phyloP scores from a whole-genome alignment of 345 rosid genomes.

The Psidium guajava region DNA sequence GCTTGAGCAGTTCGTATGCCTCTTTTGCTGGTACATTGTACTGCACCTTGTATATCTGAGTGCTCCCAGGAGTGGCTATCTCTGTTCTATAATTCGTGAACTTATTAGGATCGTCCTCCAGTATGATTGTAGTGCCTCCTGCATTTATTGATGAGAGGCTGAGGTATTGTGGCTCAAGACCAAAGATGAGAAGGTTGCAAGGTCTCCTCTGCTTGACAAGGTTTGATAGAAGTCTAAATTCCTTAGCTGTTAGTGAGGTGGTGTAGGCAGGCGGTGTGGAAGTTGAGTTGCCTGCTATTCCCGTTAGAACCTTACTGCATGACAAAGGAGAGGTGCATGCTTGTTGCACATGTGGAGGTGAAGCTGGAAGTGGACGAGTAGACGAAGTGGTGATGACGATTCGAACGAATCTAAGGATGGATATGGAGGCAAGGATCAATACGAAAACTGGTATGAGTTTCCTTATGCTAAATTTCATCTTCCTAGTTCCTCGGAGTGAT shows the following conservation, averaged over 20 bases:
- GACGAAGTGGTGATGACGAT: slow-evolving; percentile 40
- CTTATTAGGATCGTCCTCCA: slow-evolving; percentile 54
- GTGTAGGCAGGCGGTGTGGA: background rate
- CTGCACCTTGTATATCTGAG: slow-evolving; percentile 42
- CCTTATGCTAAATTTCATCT: slow-evolving; percentile 35
- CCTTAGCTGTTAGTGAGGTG: slow-evolving; percentile 42
- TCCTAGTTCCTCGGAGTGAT: slow-evolving; percentile 14
- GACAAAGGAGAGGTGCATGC: slow-evolving; percentile 13
- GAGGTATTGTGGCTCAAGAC: slow-evolving; percentile 43
- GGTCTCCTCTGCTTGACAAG: slow-evolving; percentile 41
- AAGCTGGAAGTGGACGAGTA: slow-evolving; percentile 11
- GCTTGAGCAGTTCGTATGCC: slow-evolving; percentile 64
- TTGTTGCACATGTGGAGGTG: slow-evolving; percentile 16
- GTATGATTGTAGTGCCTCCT: slow-evolving; percentile 50
- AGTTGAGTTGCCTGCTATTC: background rate
- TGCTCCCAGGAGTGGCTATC: slow-evolving; percentile 20
- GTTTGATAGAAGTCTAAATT: slow-evolving; percentile 41
- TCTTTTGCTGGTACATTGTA: slow-evolving; percentile 40
- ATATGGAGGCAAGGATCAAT: slow-evolving; percentile 45
- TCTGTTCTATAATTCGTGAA: slow-evolving; percentile 11
- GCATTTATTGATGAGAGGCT: slow-evolving; percentile 47
- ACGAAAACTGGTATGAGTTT: slow-evolving; percentile 54
- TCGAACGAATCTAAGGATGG: slow-evolving; percentile 52
- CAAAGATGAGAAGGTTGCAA: slow-evolving; percentile 79
- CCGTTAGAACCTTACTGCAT: slow-evolving; percentile 9